Evolutionary conservation across 2,329 filamentous ascomycete species (phyloP), one percentile per base, ranked within the genome.

Genomic region (Dactylellina leptospora): DNA sequence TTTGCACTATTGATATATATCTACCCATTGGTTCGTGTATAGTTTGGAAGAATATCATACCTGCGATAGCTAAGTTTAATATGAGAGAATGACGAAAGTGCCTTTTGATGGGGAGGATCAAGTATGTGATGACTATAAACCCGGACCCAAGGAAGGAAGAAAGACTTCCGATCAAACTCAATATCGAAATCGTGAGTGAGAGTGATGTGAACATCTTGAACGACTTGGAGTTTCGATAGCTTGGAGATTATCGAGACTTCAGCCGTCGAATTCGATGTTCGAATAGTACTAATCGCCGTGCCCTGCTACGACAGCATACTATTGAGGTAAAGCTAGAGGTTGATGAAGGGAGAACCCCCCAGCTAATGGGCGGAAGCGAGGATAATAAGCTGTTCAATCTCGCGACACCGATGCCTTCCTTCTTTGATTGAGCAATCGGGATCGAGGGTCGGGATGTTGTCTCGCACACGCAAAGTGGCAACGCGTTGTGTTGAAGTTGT

Each of bases 11-110:
- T 18, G 18, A 20, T 45, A 45, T 6, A 22, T 3, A 11, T 10
- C 18, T 10, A 22, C 13, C n/a, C 18, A 20, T 5, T 6, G 11
- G 11, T 3, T 18, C 40, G 2, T 42, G 8, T 2, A 3, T 20
- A 4, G 10, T 45, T 45, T 10, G 9, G 4, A 11, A 20, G 6
- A 6, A 33, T 4, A 30, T 20, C 73, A 9, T 56, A 74, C 73
- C 69, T 22, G 73, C 55, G 9, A 74, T 60, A 38, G 73, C 73
- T 11, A 74, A 36, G 23, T 63, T 74, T 25, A 73, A 36, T n/a
- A 74, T 74, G 18, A 74, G 38, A 13, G 66, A 63, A 40, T 74
- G 73, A 50, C 73, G 48, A 33, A 74, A 74, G 44, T 74, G 73
- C 22, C 50, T 44, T 53, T 73, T 73, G 23, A 73, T 62, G 9